Percentiles rank a stretch among this genome's conserved stretches.
Conservation (phyloP, 495 filamentous ascomycete genomes). For the Podospora tetraspora region DNA sequence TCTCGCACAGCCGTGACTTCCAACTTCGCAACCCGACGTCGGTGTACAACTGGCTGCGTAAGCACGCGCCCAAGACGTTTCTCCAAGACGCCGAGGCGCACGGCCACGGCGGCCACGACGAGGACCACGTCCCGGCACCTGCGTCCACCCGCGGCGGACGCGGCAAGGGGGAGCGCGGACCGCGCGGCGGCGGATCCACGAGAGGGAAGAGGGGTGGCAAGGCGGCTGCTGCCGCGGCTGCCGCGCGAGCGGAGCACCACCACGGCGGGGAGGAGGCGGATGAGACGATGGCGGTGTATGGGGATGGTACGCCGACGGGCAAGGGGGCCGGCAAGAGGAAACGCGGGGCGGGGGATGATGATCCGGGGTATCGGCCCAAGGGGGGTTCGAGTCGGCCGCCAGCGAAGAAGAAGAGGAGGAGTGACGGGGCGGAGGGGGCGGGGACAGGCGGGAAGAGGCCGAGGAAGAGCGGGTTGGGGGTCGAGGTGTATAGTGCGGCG, state of each 20-base stretch:
- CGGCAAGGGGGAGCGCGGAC: constrained; percentile 16
- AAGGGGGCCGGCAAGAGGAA: constrained; percentile 39
- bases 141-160: constrained; percentile 24
- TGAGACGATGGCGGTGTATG: constrained; percentile 37
- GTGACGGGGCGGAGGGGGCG: constrained; percentile 32
- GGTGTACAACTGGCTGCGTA: constrained; percentile 85
- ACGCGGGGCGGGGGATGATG: constrained; percentile 55
- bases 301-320: constrained; percentile 29
- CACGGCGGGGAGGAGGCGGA: constrained; percentile 27
- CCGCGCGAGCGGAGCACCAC: constrained; percentile 24
- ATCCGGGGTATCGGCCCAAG: constrained; percentile 66
- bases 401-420: constrained; percentile 58
- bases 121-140: constrained; percentile 27
- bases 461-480: constrained; percentile 27
- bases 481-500: not conserved
- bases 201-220: constrained; percentile 27
- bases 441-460: constrained; percentile 20
- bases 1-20: constrained; percentile 48
- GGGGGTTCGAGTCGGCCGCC: constrained; percentile 53
- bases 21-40: constrained; percentile 72
- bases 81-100: constrained; percentile 68
- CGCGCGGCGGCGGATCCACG: constrained; percentile 5
- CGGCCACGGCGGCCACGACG: constrained; percentile 45
- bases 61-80: constrained; percentile 77
- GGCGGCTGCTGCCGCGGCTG: constrained; percentile 12